Percentiles rank a stretch among this genome's conserved stretches.
Evolutionary conservation across 2,329 filamentous ascomycete genomes (phyloP).

Genomic region (Fusarium subtropicale): DNA sequence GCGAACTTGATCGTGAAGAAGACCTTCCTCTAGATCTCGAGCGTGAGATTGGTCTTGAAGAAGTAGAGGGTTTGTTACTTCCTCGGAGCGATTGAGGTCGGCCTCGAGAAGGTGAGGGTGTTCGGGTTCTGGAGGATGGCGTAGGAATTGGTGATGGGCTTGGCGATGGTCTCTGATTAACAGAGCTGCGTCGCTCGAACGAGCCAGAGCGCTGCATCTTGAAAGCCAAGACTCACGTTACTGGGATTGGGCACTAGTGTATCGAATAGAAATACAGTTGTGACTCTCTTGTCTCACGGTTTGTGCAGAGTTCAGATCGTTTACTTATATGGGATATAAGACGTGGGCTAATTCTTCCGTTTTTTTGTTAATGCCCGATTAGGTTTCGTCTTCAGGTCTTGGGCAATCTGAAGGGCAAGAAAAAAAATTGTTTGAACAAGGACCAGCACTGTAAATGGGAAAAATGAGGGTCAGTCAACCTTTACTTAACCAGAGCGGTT

Average conservation of each 20-base stretch:
- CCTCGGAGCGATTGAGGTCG: conserved; percentile 24
- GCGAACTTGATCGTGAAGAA: conserved; percentile 39
- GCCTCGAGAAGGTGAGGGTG: conserved; percentile 33
- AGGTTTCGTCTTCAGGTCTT: conserved; percentile 10
- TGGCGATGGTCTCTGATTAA: conserved; percentile 16
- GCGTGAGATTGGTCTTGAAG: conserved; percentile 16
- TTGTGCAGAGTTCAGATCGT: conserved; percentile 1
- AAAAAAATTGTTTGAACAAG: conserved; percentile 15
- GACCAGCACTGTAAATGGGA: conserved; percentile 21
- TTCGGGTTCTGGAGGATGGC: conserved; percentile 22
- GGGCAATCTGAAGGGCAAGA: conserved; percentile 14
- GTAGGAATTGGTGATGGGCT: conserved; percentile 29
- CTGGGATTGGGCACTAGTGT: conserved; percentile 6
- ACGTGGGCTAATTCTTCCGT: not conserved
- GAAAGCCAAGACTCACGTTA: conserved; percentile 22
- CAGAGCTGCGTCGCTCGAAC: conserved; percentile 37
- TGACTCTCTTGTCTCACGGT: not conserved
- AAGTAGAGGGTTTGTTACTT: not conserved
- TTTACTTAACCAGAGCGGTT: not conserved
- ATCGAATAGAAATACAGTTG: not conserved
- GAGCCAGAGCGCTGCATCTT: conserved; percentile 40
- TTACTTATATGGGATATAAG: conserved; percentile 19
- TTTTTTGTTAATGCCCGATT: conserved; percentile 9
- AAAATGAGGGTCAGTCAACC: conserved; percentile 16
- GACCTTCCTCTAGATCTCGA: conserved; percentile 34